phyloP scores from a whole-genome alignment of 768 basidiomycete genomes.

The Leccinum subgranulosum region DNA sequence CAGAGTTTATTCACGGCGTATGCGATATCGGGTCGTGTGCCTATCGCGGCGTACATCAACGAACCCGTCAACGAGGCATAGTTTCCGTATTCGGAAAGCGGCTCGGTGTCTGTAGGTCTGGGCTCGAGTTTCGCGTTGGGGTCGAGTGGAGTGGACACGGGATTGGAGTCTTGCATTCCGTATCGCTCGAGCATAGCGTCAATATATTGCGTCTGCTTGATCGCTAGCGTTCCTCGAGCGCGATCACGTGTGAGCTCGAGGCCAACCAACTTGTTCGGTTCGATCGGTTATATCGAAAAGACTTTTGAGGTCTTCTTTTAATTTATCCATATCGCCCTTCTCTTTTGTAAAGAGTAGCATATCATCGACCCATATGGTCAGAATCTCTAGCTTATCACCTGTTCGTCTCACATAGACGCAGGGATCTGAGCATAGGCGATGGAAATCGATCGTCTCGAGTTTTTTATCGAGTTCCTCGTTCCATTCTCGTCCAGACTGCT shows the following conservation, averaged over 20 bases:
- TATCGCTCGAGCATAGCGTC: not conserved
- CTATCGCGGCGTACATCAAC: too few species aligned
- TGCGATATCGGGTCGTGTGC: too few species aligned
- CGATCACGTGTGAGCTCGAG: too few species aligned
- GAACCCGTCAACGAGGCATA: too few species aligned
- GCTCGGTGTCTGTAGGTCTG: too few species aligned
- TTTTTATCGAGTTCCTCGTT: not conserved
- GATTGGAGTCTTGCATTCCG: not conserved
- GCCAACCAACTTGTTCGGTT: too few species aligned
- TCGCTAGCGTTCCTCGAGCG: too few species aligned
- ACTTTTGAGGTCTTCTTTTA: too few species aligned
- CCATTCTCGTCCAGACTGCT: not conserved
- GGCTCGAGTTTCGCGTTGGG: not conserved
- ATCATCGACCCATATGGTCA: not conserved
- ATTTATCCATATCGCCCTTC: too few species aligned
- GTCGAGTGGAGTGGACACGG: constrained; percentile 3
- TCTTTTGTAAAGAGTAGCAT: not conserved
- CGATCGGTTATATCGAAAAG: too few species aligned
- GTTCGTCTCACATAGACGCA: not conserved
- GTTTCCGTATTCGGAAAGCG: too few species aligned
- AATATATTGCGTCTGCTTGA: constrained; percentile 7
- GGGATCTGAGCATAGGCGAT: not conserved
- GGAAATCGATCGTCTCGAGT: not conserved
- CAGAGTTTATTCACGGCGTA: too few species aligned
- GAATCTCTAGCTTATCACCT: not conserved